Percentiles rank a stretch among this genome's conserved stretches.
Conservation (phyloP, 305 asterid species). For the Fraxinus angustifolia region DNA sequence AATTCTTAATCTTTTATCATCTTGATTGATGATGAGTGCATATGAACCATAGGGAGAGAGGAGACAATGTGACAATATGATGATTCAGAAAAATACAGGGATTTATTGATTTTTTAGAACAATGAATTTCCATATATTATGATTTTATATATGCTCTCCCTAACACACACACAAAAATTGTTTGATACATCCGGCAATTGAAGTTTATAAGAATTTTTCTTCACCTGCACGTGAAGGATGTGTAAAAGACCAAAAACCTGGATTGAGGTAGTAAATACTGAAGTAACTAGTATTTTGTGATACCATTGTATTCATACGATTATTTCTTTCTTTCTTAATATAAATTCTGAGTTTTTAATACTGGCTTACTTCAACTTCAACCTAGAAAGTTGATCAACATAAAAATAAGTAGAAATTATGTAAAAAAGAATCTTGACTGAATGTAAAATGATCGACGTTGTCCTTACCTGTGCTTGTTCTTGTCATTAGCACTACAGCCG, state of each 20-base stretch:
- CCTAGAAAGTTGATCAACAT: neutral
- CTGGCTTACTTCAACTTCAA: neutral
- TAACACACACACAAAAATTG: neutral
- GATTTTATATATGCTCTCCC: no score
- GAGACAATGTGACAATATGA: no score
- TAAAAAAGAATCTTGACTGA: no score
- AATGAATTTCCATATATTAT: no score
- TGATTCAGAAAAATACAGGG: no score
- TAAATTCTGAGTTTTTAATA: neutral
- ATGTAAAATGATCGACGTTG: no score
- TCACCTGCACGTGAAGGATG: neutral
- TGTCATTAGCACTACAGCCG: constrained; percentile 15
- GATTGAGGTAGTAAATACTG: neutral
- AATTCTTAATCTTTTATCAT: neutral
- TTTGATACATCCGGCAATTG: neutral
- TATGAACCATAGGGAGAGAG: no score
- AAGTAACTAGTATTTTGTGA: neutral
- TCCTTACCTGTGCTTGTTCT: constrained; percentile 30
- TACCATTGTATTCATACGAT: neutral
- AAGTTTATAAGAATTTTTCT: neutral
- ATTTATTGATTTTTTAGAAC: no score
- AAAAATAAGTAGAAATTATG: no score
- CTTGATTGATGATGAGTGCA: no score
- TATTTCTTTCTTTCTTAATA: neutral
- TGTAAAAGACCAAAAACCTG: neutral